These are phyloP conservation scores for Aspergillus haitiensis DNA, from an alignment of 495 filamentous ascomycete species.

Conservation along the genomic window DNA sequence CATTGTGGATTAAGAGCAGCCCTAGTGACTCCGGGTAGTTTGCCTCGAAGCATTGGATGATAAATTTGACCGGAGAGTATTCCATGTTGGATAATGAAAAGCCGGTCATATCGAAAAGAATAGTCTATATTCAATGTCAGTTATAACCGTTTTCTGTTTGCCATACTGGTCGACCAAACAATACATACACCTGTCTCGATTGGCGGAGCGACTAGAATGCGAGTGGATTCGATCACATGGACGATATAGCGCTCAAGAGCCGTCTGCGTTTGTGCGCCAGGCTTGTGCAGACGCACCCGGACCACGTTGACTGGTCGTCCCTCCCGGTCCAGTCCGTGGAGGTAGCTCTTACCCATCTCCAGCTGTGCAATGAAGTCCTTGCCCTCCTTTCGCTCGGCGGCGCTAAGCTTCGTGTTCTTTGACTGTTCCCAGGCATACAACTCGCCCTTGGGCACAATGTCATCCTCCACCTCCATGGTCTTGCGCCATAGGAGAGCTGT, in stretches of 20 bases:
- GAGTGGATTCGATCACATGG: constrained; percentile 88
- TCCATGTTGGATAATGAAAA: constrained; percentile 97
- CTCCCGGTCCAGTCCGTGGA: constrained; percentile 81
- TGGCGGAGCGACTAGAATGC: constrained; percentile 73
- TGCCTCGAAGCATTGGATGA: constrained; percentile 98
- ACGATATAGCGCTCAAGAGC: constrained; percentile 86
- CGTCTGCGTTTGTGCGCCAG: constrained; percentile 77
- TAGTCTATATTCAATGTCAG: constrained; percentile 49
- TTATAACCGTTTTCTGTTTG: neutral
- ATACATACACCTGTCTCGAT: constrained; percentile 85
- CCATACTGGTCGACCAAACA: neutral
- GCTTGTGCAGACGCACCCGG: constrained; percentile 74
- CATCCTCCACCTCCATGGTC: constrained; percentile 78
- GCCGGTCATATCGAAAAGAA: constrained; percentile 92
- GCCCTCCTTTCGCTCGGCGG: constrained; percentile 61
- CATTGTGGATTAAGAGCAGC: constrained; percentile 88
- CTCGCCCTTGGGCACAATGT: constrained; percentile 81
- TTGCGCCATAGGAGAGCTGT: constrained; percentile 90
- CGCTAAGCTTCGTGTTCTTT: constrained; percentile 46
- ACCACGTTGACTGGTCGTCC: constrained; percentile 88
- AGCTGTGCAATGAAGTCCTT: constrained; percentile 83
- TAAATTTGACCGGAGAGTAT: constrained; percentile 94
- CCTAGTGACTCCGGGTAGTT: constrained; percentile 95
- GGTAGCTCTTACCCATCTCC: constrained; percentile 86
- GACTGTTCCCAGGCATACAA: constrained; percentile 58